Evolutionary conservation across 495 filamentous ascomycete species (phyloP).

Genomic region (Paragyromitra xinjiangensis): DNA sequence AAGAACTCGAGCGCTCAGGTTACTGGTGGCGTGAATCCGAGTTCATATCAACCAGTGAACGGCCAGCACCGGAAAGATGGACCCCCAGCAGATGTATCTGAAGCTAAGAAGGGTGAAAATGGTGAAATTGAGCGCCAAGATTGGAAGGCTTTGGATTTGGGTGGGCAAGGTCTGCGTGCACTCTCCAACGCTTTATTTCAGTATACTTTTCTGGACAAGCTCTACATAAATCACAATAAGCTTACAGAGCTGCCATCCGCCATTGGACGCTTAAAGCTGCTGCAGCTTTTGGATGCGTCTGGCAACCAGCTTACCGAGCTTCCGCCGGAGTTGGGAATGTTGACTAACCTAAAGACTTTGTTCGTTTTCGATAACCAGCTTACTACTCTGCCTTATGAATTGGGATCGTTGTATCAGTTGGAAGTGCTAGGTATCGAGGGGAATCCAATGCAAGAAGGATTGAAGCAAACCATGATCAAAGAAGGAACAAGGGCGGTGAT

Average conservation of each 20-base stretch:
- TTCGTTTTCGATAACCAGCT: slow-evolving; percentile 90
- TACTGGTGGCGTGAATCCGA: slow-evolving; percentile 67
- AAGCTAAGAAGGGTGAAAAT: slow-evolving; percentile 69
- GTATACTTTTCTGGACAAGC: slow-evolving; percentile 84
- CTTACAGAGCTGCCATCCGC: slow-evolving; percentile 75
- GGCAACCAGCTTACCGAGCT: slow-evolving; percentile 83
- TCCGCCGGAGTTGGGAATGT: slow-evolving; percentile 94
- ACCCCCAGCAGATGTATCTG: slow-evolving; percentile 65
- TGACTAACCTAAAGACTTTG: slow-evolving; percentile 81
- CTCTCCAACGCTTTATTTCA: slow-evolving; percentile 79
- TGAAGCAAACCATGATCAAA: slow-evolving; percentile 81
- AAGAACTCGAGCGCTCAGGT: slow-evolving; percentile 66
- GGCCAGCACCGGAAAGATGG: slow-evolving; percentile 57
- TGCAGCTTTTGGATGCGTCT: slow-evolving; percentile 85
- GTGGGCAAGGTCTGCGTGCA: slow-evolving; percentile 87
- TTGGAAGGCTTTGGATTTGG: slow-evolving; percentile 91
- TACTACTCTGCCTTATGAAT: slow-evolving; percentile 78
- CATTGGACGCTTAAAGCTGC: slow-evolving; percentile 79
- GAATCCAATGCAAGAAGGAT: slow-evolving; percentile 77
- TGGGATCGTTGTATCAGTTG: slow-evolving; percentile 85
- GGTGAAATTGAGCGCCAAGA: slow-evolving; percentile 75
- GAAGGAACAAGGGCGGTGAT: slow-evolving; percentile 87
- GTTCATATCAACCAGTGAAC: slow-evolving; percentile 52
- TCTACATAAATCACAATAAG: slow-evolving; percentile 92
- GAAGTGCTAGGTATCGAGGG: slow-evolving; percentile 92